A percentile compares a stretch with the other conserved stretches of the same genome.
Conservation (phyloP, 2,329 filamentous ascomycete genomes). For the Aspergillus alliaceus region DNA sequence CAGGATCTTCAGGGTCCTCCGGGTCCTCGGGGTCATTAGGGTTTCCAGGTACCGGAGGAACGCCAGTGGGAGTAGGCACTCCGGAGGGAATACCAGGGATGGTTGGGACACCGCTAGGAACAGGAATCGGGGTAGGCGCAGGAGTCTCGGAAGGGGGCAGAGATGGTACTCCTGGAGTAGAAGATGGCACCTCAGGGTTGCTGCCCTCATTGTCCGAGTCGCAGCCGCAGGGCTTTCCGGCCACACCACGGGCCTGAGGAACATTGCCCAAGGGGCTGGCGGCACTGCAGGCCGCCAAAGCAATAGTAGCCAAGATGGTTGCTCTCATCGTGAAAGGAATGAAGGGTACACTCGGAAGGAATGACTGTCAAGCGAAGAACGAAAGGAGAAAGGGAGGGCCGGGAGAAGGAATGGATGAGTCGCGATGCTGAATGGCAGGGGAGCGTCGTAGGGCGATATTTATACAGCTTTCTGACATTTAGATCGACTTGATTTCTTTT, state of each 20-base stretch:
- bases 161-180: background rate
- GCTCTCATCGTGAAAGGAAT: conserved; percentile 19
- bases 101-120: background rate
- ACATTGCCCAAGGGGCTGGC: conserved; percentile 14
- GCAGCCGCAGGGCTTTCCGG: background rate
- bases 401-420: background rate
- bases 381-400: background rate
- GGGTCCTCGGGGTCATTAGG: background rate
- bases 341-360: conserved; percentile 9
- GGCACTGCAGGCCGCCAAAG: conserved; percentile 15
- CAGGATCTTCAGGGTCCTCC: background rate
- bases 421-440: background rate
- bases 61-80: background rate
- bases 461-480: background rate
- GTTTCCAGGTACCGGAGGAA: background rate
- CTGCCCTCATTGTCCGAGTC: background rate
- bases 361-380: background rate
- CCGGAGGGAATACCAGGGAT: background rate
- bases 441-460: background rate
- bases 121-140: background rate
- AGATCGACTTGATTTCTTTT: background rate
- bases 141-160: background rate
- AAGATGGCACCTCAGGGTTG: background rate
- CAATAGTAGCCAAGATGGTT: conserved; percentile 15
- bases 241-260: conserved; percentile 3